Percentiles rank a stretch among this genome's conserved stretches.
phyloP scores from a whole-genome alignment of 2,329 filamentous ascomycete species.

The Paecilomyces fulvus region DNA sequence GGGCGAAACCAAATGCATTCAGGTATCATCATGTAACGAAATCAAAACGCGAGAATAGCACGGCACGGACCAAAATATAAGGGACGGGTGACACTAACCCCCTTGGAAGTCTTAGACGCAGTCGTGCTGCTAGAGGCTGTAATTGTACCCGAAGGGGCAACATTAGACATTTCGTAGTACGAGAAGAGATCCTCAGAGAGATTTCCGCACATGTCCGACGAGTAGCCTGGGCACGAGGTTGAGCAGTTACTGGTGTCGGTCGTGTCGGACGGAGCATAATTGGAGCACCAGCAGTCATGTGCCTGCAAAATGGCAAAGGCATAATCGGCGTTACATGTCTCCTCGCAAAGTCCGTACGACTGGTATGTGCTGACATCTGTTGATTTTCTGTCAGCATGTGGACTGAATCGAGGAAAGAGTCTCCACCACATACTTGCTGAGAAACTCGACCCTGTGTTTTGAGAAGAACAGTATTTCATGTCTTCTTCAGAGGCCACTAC shows the following conservation, averaged over 20 bases:
- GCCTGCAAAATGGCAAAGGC: constrained; percentile 39
- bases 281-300: constrained; percentile 43
- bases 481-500: constrained; percentile 1
- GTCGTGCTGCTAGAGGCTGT: constrained; percentile 9
- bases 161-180: constrained; percentile 32
- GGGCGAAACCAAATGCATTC: background rate
- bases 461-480: constrained; percentile 35
- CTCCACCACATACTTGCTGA: constrained; percentile 25
- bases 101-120: constrained; percentile 12
- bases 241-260: constrained; percentile 29
- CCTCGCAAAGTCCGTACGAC: constrained; percentile 37
- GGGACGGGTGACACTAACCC: constrained; percentile 15
- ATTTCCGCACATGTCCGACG: constrained; percentile 38
- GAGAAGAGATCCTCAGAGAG: constrained; percentile 30
- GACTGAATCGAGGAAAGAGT: background rate
- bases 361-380: constrained; percentile 34
- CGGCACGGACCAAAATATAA: background rate
- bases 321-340: constrained; percentile 32
- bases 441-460: constrained; percentile 36
- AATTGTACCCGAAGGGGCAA: constrained; percentile 25
- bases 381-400: constrained; percentile 6
- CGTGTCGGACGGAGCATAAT: constrained; percentile 33
- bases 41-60: background rate
- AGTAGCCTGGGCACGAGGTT: constrained; percentile 39
- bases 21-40: background rate